phyloP scores from a whole-genome alignment of 306 rosid species.

The Leucaena leucocephala region DNA sequence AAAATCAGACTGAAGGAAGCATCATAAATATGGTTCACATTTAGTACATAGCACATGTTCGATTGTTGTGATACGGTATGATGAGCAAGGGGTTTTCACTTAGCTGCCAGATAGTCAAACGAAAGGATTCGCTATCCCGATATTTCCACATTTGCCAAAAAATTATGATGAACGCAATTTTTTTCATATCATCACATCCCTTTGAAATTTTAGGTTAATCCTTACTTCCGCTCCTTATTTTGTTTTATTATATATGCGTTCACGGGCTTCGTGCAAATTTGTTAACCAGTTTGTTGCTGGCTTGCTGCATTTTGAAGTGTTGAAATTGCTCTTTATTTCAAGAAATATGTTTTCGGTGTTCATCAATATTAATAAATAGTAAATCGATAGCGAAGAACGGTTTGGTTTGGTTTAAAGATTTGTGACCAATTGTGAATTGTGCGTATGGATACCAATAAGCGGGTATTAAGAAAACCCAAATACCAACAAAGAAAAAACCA shows the following conservation, averaged over 20 bases:
- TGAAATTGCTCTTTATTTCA: slow-evolving; percentile 11
- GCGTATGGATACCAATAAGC: neutral
- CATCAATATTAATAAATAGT: neutral
- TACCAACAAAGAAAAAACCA: neutral
- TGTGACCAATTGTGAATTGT: neutral
- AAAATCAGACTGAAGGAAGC: slow-evolving; percentile 37
- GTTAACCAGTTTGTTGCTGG: neutral
- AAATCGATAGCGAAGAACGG: neutral
- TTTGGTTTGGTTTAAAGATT: neutral
- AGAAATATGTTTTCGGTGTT: slow-evolving; percentile 16
- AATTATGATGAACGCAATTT: slow-evolving; percentile 17
- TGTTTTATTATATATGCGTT: neutral
- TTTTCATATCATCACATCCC: slow-evolving; percentile 32
- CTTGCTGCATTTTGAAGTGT: slow-evolving; percentile 7
- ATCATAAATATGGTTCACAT: slow-evolving; percentile 3
- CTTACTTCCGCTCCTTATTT: neutral
- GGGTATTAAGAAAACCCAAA: neutral
- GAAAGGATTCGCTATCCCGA: slow-evolving; percentile 28
- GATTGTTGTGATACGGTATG: slow-evolving; percentile 19
- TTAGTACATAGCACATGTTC: slow-evolving; percentile 13
- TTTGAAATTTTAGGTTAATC: no score
- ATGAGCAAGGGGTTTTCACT: slow-evolving; percentile 32
- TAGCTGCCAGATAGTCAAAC: slow-evolving; percentile 8
- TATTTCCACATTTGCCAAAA: slow-evolving; percentile 19
- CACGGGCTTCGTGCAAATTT: slow-evolving; percentile 6